Percentiles rank a stretch among this genome's conserved stretches.
Conservation (phyloP, 441 rosid species). For the Corymbia citriodora region DNA sequence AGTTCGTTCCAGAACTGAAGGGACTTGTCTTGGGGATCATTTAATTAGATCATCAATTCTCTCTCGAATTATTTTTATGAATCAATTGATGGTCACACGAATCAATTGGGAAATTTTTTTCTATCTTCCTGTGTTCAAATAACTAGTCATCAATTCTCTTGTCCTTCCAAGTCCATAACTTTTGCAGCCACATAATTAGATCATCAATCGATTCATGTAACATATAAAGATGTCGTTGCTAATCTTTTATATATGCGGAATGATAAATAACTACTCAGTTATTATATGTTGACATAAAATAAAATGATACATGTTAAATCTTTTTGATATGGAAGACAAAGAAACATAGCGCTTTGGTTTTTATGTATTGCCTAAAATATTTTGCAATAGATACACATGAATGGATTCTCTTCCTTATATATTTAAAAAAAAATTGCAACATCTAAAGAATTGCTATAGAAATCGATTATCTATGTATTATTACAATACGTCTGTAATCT, state of each 20-base stretch:
- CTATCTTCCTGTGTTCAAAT: neutral
- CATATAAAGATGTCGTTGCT: neutral
- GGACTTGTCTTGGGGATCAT: neutral
- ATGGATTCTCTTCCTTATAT: neutral
- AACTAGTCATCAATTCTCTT: neutral
- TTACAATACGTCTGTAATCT: neutral
- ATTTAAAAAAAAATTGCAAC: neutral
- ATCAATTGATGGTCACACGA: neutral
- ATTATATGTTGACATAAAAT: neutral
- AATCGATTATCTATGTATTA: neutral
- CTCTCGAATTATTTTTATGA: neutral
- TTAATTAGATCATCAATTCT: neutral
- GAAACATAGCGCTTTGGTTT: no score
- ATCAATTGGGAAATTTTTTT: neutral
- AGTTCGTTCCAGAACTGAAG: neutral
- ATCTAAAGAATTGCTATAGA: neutral
- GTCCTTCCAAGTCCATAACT: neutral
- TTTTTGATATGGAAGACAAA: neutral
- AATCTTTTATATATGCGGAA: neutral
- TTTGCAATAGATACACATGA: neutral
- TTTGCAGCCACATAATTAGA: neutral
- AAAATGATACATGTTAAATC: neutral
- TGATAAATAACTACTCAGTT: neutral
- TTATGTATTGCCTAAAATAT: no score
- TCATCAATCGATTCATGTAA: neutral